Evolutionary conservation across 768 basidiomycete genomes (phyloP).

Genomic region (Leccinellum rugosiceps): DNA sequence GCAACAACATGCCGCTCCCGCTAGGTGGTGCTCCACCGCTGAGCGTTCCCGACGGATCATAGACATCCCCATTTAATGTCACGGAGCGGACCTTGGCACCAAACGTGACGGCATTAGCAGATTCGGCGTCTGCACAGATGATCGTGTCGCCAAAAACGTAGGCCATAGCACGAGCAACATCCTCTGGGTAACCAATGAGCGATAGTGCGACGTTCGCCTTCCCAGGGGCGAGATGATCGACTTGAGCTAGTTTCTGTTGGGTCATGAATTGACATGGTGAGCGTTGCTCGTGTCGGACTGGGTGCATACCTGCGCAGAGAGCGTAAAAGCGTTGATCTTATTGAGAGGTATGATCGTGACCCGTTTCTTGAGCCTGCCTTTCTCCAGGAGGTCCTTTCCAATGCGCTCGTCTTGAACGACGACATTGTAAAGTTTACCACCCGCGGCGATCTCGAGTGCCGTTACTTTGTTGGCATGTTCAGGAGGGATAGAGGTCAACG

Average conservation of each 20-base stretch:
- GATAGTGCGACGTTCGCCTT: constrained; percentile 88
- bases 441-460: constrained; percentile 91
- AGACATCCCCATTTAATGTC: constrained; percentile 92
- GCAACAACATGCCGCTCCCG: constrained; percentile 68
- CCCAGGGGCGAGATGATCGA: constrained; percentile 67
- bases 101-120: constrained; percentile 89
- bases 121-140: constrained; percentile 83
- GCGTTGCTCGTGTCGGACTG: background rate
- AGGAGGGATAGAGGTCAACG: constrained; percentile 73
- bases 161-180: constrained; percentile 84
- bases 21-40: constrained; percentile 87
- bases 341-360: constrained; percentile 93
- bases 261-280: background rate
- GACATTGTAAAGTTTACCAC: constrained; percentile 87
- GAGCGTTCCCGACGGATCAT: constrained; percentile 93
- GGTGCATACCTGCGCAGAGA: constrained; percentile 46
- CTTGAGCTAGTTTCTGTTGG: constrained; percentile 70
- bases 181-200: constrained; percentile 76
- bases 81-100: constrained; percentile 70
- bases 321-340: constrained; percentile 71
- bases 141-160: constrained; percentile 94
- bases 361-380: constrained; percentile 75
- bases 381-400: constrained; percentile 79
- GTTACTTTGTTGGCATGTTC: constrained; percentile 77
- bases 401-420: constrained; percentile 90